Evolutionary conservation across 805 yeast species (phyloP).

Genomic region (Sugiyamaella qingdaonensis): DNA sequence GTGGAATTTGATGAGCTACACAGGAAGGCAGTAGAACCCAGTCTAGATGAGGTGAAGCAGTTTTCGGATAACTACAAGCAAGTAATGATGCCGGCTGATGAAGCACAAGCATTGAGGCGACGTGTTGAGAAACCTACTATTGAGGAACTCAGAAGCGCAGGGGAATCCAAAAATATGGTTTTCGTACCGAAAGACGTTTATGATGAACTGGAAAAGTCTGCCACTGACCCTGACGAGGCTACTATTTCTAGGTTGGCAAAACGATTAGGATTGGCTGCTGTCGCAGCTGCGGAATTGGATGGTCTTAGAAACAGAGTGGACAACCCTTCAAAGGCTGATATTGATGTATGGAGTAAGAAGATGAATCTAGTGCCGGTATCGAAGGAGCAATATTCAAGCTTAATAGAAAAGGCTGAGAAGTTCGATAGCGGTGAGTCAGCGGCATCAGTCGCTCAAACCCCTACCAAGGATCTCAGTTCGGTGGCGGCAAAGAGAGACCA

Average conservation of each 20-base stretch:
- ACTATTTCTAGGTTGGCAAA: constrained; percentile 14
- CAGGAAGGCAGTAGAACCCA: constrained; percentile 21
- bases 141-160: constrained; percentile 18
- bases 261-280: constrained; percentile 18
- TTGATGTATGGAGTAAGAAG: constrained; percentile 25
- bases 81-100: constrained; percentile 13
- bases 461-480: constrained; percentile 17
- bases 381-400: constrained; percentile 11
- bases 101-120: constrained; percentile 14
- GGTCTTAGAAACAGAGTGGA: constrained; percentile 26
- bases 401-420: constrained; percentile 20
- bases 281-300: constrained; percentile 19
- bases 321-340: constrained; percentile 27
- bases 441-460: neutral
- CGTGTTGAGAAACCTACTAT: constrained; percentile 15
- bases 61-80: constrained; percentile 9
- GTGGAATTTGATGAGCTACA: constrained; percentile 16
- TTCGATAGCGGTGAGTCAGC: constrained; percentile 11
- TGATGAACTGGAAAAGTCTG: constrained; percentile 22
- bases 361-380: constrained; percentile 28
- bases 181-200: constrained; percentile 20
- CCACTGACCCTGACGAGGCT: constrained; percentile 22
- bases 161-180: constrained; percentile 16
- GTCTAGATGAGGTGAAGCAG: constrained; percentile 16
- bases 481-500: constrained; percentile 31